phyloP scores from a whole-genome alignment of 1,139 yeast species.

The Lodderomyces orthopsilosis region DNA sequence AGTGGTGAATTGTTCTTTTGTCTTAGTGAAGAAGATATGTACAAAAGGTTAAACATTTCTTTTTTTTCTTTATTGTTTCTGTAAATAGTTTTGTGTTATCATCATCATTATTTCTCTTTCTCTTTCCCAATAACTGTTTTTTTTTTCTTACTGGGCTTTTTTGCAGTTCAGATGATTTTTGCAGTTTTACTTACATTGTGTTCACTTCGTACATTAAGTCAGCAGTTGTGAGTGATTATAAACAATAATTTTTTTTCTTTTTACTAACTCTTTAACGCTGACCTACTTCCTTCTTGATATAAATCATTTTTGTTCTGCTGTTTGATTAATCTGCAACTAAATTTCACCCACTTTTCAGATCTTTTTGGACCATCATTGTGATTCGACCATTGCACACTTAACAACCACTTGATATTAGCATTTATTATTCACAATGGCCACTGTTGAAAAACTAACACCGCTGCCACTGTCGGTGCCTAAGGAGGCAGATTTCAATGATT shows the following conservation, averaged over 20 bases:
- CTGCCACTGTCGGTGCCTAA: slow-evolving; percentile 1
- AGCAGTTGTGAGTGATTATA: not conserved
- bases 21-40: not conserved
- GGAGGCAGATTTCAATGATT: slow-evolving; percentile 9
- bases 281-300: not conserved
- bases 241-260: not conserved
- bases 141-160: not conserved
- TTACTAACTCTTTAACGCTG: too few relatives aligned
- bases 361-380: not conserved
- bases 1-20: not conserved
- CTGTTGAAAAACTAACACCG: not conserved
- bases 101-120: not conserved
- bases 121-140: not conserved
- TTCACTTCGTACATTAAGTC: not conserved
- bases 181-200: not conserved
- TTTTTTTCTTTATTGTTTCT: slow-evolving; percentile 3
- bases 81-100: not conserved
- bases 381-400: not conserved
- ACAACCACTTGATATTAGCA: too few relatives aligned
- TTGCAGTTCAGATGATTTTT: not conserved
- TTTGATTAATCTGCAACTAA: too few relatives aligned
- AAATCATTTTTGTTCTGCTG: not conserved
- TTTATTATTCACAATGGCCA: slow-evolving; percentile 1
- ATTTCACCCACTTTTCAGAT: too few relatives aligned
- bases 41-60: not conserved